Conservation (phyloP, 1,139 yeast genomes). For the Kodamaea derodonti region DNA sequence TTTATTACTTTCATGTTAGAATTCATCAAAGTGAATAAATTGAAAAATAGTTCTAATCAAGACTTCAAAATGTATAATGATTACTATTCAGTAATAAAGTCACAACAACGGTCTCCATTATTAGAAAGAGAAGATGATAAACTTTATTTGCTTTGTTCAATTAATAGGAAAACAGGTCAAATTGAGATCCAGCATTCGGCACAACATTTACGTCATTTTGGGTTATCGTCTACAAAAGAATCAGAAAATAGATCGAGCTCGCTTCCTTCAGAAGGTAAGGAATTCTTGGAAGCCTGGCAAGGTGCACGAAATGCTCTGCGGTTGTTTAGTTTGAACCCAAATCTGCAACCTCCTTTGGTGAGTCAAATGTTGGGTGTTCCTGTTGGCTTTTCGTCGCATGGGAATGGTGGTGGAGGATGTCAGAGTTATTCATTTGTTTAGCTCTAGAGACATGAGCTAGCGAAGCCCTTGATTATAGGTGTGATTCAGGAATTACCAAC, state of each 20-base stretch:
- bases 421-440: constrained; percentile 8
- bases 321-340: constrained; percentile 4
- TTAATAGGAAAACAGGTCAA: constrained; percentile 30
- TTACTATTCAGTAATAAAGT: constrained; percentile 2
- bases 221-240: constrained; percentile 5
- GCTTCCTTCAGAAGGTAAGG: constrained; percentile 4
- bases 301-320: constrained; percentile 1
- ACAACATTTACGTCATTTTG: constrained; percentile 7
- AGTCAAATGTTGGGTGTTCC: constrained; percentile 8
- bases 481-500: too few relatives aligned
- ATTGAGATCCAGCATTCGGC: constrained; percentile 19
- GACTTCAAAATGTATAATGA: constrained; percentile 6
- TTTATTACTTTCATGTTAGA: constrained; percentile 9
- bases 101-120: constrained; percentile 1
- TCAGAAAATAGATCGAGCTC: constrained; percentile 1
- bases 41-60: constrained; percentile 4
- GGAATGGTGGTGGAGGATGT: constrained; percentile 5
- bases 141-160: constrained; percentile 24
- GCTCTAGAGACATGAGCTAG: too few relatives aligned
- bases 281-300: constrained; percentile 8
- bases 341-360: constrained; percentile 8
- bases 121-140: constrained; percentile 8
- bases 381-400: neutral
- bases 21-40: constrained; percentile 4
- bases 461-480: too few relatives aligned